Percentiles rank a stretch among this genome's conserved stretches.
phyloP scores from a whole-genome alignment of 805 yeast species.

The Pichia deserticola region DNA sequence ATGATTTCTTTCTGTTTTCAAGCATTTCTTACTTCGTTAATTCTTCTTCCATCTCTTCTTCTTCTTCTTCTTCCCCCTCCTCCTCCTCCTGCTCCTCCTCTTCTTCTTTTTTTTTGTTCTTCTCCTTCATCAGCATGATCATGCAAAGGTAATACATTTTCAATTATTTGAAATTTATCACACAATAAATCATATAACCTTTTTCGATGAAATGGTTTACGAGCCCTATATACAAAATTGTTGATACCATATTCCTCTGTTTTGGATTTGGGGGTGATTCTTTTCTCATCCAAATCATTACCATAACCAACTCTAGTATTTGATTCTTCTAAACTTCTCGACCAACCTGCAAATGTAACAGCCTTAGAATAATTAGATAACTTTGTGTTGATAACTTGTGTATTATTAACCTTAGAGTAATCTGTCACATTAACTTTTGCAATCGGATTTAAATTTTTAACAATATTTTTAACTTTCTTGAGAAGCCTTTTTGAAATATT shows the following conservation, averaged over 20 bases:
- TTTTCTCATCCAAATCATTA: constrained; percentile 12
- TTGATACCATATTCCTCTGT: constrained; percentile 41
- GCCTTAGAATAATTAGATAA: constrained; percentile 36
- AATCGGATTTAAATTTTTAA: constrained; percentile 34
- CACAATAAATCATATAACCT: constrained; percentile 30
- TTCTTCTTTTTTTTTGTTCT: background rate
- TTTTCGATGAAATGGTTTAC: constrained; percentile 40
- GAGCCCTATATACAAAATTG: constrained; percentile 34
- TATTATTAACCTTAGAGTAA: constrained; percentile 32
- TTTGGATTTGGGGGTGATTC: constrained; percentile 36
- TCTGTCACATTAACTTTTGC: constrained; percentile 33
- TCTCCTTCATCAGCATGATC: background rate
- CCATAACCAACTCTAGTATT: constrained; percentile 29
- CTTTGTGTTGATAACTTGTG: constrained; percentile 31
- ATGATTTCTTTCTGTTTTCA: constrained; percentile 19
- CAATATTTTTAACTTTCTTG: constrained; percentile 27
- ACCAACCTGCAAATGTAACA: constrained; percentile 38
- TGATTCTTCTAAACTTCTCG: constrained; percentile 35
- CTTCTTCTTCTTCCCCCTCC: constrained; percentile 59
- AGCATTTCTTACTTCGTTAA: constrained; percentile 42
- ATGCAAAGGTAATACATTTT: constrained; percentile 12
- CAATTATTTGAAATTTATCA: constrained; percentile 30
- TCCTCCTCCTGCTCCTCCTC: constrained; percentile 14
- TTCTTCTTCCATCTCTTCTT: constrained; percentile 40
- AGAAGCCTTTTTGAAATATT: constrained; percentile 23